Base-by-base conservation (phyloP, 2,329 filamentous ascomycete genomes). In the Fusarium buharicum region DNA sequence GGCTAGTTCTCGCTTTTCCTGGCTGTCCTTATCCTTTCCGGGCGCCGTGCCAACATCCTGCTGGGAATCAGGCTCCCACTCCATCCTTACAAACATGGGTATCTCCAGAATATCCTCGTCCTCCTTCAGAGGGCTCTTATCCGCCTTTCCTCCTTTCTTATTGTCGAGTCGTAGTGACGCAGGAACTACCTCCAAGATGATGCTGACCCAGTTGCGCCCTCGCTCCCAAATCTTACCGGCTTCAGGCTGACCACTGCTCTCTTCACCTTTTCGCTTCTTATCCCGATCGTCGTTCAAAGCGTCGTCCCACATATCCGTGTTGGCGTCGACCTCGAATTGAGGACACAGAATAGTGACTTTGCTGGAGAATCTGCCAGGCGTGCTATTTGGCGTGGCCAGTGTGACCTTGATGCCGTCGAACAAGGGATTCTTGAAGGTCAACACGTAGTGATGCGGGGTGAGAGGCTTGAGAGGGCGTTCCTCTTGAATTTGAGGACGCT, bases 171-270 rank as follows among this genome's bases (percentile, higher is more conserved):
- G 74, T 18, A 88, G 73, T 39, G 81, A 83, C 1, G 86, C 81
- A 2, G 93, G 86, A 1, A 97, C 86, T 13, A 99, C 90, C 74
- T 99, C 95, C 22, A 99, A 82, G 17, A 97, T 91, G 11, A 99
- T 92, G 65, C 89, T 95, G 14, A 95, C 95, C 91, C 93, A 97
- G 75, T 98, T 99, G 31, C 93, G 84, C 0, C 93, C 94, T 50
- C 89, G 86, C 63, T 97, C 93, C 91, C 92, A 99, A n/a, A 98
- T 88, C 77, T 98, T 98, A 48, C 94, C 95, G 0, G 91, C 91
- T 75, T 96, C 93, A 14, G 91, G 86, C 44, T 86, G 84, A 46
- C 79, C 69, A 62, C 72, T 72, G 69, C 77, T 67, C 57, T 75
- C 78, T 70, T 78, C 79, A 69, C 73, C 73, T 68, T 70, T 78